phyloP scores from a whole-genome alignment of 1,284 basidiomycete genomes.

The Phaffia rhodozyma region DNA sequence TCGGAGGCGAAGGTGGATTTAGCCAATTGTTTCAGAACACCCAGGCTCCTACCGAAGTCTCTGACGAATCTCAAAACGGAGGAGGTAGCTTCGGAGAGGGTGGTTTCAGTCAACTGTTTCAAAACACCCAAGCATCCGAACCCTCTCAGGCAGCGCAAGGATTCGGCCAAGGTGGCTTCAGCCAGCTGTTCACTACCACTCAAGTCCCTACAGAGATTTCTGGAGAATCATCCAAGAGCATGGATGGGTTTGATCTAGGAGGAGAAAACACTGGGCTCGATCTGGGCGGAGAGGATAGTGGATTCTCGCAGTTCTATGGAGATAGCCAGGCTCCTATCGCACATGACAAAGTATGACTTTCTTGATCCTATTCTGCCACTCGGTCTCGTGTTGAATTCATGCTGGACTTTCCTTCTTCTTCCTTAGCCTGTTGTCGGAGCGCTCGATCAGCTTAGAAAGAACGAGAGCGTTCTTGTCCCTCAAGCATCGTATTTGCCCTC shows the following conservation, averaged over 20 bases:
- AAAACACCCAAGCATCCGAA: slow-evolving; percentile 12
- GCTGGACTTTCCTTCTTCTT: too few relatives aligned
- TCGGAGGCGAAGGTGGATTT: slow-evolving; percentile 15
- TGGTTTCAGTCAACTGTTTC: slow-evolving; percentile 20
- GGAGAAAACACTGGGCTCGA: slow-evolving; percentile 12
- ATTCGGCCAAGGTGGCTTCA: slow-evolving; percentile 18
- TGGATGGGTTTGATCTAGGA: slow-evolving; percentile 11
- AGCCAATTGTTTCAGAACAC: slow-evolving; percentile 19
- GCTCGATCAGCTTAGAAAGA: not conserved
- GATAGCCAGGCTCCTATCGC: slow-evolving; percentile 11
- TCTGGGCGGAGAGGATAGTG: slow-evolving; percentile 14
- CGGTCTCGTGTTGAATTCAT: too few relatives aligned
- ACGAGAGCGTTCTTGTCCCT: not conserved
- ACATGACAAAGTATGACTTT: not conserved
- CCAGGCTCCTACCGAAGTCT: slow-evolving; percentile 12
- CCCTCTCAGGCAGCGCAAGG: not conserved
- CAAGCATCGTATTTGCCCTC: slow-evolving; percentile 1
- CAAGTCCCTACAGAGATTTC: slow-evolving; percentile 13
- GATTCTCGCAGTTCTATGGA: slow-evolving; percentile 19
- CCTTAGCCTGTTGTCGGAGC: too few relatives aligned
- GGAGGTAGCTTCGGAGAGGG: slow-evolving; percentile 12
- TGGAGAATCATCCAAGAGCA: not conserved
- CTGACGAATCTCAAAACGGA: not conserved
- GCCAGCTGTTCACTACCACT: slow-evolving; percentile 19
- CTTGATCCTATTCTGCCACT: too few relatives aligned